Conservation (phyloP, 352 stramenopile genomes). For the Pseudoperonospora humuli region DNA sequence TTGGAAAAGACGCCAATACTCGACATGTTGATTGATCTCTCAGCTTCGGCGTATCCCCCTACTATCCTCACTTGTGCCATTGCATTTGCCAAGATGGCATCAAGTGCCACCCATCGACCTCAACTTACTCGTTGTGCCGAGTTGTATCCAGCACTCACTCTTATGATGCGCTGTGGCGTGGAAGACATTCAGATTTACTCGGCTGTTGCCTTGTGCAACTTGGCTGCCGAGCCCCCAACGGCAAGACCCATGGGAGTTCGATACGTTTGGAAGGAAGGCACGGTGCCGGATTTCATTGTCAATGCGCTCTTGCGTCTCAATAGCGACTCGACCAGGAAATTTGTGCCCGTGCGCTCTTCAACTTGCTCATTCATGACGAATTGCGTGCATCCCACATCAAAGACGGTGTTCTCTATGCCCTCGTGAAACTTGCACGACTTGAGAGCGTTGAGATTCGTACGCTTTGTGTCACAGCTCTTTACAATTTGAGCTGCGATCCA, state of each 20-base stretch:
- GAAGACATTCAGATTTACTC: conserved; percentile 80
- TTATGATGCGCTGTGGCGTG: conserved; percentile 78
- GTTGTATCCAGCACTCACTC: conserved; percentile 68
- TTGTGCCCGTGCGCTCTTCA: conserved; percentile 80
- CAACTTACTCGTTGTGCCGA: conserved; percentile 63
- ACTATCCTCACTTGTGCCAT: conserved; percentile 75
- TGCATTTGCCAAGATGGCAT: conserved; percentile 68
- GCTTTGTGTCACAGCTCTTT: conserved; percentile 59
- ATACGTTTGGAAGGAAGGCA: conserved; percentile 54
- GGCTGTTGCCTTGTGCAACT: conserved; percentile 79
- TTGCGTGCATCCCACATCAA: conserved; percentile 60
- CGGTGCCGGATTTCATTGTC: conserved; percentile 82
- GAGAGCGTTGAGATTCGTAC: conserved; percentile 72
- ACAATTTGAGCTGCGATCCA: conserved; percentile 67
- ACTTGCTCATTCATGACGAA: conserved; percentile 74
- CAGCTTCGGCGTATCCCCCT: conserved; percentile 38
- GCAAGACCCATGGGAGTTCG: conserved; percentile 9
- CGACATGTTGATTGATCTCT: conserved; percentile 77
- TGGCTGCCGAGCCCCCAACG: conserved; percentile 46
- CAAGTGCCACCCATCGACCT: conserved; percentile 39
- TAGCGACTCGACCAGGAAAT: conserved; percentile 70
- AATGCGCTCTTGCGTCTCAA: conserved; percentile 82
- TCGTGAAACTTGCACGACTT: conserved; percentile 78
- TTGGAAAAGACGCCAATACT: conserved; percentile 64
- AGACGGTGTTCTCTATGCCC: conserved; percentile 74